These are phyloP conservation scores for Trichoderma brevicompactum DNA, from an alignment of 2,329 filamentous ascomycete genomes.

Conservation along the genomic window DNA sequence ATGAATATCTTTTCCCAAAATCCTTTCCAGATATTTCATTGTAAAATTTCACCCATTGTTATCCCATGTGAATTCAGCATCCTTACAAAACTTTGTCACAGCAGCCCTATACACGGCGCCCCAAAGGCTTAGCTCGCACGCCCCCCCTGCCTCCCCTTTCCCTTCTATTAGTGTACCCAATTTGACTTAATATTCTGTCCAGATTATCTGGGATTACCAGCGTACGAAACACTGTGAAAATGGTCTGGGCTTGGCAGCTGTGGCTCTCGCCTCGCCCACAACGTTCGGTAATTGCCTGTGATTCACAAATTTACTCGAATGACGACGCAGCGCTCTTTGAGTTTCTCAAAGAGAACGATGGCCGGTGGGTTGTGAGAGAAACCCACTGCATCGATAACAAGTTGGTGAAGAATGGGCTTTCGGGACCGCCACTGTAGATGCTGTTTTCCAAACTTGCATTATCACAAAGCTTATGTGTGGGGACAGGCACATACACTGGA, in stretches of 20 bases:
- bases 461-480: not conserved
- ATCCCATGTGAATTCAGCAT: not conserved
- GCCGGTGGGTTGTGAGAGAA: conserved; percentile 18
- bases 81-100: not conserved
- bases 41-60: not conserved
- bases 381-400: conserved; percentile 10
- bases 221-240: not conserved
- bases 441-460: too few species aligned
- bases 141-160: not conserved
- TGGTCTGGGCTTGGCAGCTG: conserved; percentile 15
- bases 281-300: conserved; percentile 1
- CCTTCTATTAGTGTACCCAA: not conserved
- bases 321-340: conserved; percentile 13
- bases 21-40: fast-evolving
- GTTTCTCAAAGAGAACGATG: conserved; percentile 20
- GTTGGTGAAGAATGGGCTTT: conserved; percentile 12
- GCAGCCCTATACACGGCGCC: not conserved
- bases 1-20: not conserved
- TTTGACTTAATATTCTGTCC: not conserved
- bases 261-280: conserved; percentile 20
- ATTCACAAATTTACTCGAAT: conserved; percentile 6
- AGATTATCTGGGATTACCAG: fast-evolving
- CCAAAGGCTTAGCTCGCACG: not conserved
- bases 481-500: conserved; percentile 23
- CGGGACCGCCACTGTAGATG: conserved; percentile 17